Evolutionary conservation across 2,329 filamentous ascomycete species (phyloP).

Genomic region (Rhinocladiella similis): DNA sequence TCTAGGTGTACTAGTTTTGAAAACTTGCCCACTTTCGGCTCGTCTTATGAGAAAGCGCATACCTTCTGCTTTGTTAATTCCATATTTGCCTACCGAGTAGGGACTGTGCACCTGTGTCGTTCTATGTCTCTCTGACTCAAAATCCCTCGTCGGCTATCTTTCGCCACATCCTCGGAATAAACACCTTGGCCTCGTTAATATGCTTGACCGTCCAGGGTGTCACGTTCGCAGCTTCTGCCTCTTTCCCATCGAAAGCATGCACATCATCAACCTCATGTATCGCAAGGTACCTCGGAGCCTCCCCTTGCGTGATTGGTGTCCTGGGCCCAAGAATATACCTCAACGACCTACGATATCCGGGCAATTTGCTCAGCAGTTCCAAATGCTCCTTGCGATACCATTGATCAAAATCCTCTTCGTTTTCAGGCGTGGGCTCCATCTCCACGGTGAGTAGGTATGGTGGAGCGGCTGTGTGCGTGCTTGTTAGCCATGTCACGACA

Average conservation of each 20-base stretch:
- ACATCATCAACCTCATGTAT: slow-evolving; percentile 71
- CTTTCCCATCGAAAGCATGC: slow-evolving; percentile 57
- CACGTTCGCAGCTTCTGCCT: slow-evolving; percentile 16
- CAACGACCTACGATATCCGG: slow-evolving; percentile 76
- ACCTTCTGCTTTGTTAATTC: not conserved
- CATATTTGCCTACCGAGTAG: not conserved
- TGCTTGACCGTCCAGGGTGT: slow-evolving; percentile 21
- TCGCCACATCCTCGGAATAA: slow-evolving; percentile 18
- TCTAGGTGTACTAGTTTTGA: slow-evolving; percentile 1
- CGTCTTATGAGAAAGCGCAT: too few species aligned
- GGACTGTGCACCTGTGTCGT: not conserved
- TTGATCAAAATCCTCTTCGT: slow-evolving; percentile 58
- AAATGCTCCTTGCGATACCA: slow-evolving; percentile 79
- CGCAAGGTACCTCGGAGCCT: slow-evolving; percentile 57
- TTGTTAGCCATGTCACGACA: too few species aligned
- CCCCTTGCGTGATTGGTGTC: slow-evolving; percentile 36
- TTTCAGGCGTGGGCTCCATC: slow-evolving; percentile 52
- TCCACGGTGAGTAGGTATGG: slow-evolving; percentile 62
- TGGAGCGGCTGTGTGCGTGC: slow-evolving; percentile 49
- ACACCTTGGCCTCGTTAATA: slow-evolving; percentile 17
- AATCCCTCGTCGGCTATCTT: slow-evolving; percentile 15
- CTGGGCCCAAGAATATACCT: slow-evolving; percentile 64
- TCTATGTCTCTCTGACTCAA: not conserved
- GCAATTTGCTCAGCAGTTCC: slow-evolving; percentile 68
- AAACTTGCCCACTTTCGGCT: too few species aligned